Conservation (phyloP, 371 early-diverging fungal genomes). For the Lichtheimia ramosa region DNA sequence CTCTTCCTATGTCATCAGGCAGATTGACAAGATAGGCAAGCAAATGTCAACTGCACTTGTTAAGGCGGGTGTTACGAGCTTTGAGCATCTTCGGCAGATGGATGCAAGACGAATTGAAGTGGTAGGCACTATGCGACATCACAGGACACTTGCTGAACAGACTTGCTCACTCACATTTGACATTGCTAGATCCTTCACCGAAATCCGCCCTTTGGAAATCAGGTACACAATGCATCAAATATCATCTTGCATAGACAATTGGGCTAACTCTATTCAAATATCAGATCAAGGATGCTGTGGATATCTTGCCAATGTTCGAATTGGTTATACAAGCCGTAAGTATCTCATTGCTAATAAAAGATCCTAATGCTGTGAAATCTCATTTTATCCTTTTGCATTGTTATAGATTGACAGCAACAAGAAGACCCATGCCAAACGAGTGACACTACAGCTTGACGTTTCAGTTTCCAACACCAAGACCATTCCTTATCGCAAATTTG, state of each 20-base stretch:
- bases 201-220: conserved; percentile 52
- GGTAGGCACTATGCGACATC: conserved; percentile 26
- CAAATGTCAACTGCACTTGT: conserved; percentile 29
- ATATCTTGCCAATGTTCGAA: conserved; percentile 17
- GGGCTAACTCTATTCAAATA: too few species aligned
- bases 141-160: too few species aligned
- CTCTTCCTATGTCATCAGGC: conserved; percentile 35
- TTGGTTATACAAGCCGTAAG: conserved; percentile 9
- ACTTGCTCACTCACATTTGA: not conserved
- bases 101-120: conserved; percentile 46
- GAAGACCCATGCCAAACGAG: not conserved
- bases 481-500: conserved; percentile 12
- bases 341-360: too few species aligned
- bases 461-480: conserved; percentile 15
- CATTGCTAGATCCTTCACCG: conserved; percentile 39
- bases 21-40: conserved; percentile 44
- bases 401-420: not conserved
- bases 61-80: conserved; percentile 30
- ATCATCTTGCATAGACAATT: not conserved
- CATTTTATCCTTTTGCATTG: not conserved
- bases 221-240: conserved; percentile 20
- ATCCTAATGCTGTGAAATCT: too few species aligned
- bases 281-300: conserved; percentile 8
- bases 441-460: conserved; percentile 7
- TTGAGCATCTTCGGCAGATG: conserved; percentile 31